phyloP scores from a whole-genome alignment of 2,329 filamentous ascomycete species.

The Didymella lethalis region DNA sequence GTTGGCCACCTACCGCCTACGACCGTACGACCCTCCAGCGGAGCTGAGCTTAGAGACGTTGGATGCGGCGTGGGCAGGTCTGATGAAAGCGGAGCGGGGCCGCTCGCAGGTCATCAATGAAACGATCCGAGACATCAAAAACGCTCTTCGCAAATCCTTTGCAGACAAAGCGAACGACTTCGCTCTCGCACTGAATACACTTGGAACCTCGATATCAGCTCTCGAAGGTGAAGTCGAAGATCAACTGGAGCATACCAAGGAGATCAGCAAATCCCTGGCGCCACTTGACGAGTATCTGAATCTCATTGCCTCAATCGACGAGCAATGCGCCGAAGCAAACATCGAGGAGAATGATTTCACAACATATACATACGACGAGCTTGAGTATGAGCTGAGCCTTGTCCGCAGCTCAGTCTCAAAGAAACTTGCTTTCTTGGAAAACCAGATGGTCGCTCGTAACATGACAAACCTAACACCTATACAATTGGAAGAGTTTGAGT shows the following conservation, averaged over 20 bases:
- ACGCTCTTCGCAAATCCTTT: slow-evolving; percentile 87
- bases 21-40: slow-evolving; percentile 87
- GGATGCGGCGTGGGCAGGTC: slow-evolving; percentile 79
- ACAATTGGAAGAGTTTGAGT: slow-evolving; percentile 97
- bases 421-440: slow-evolving; percentile 95
- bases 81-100: slow-evolving; percentile 85
- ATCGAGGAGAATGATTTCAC: slow-evolving; percentile 99
- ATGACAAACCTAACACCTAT: slow-evolving; percentile 99
- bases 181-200: slow-evolving; percentile 90
- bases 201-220: slow-evolving; percentile 94
- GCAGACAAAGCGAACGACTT: slow-evolving; percentile 99
- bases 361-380: slow-evolving; percentile 97
- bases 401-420: slow-evolving; percentile 93
- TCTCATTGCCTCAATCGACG: slow-evolving; percentile 84
- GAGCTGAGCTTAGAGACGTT: slow-evolving; percentile 83
- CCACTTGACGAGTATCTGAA: slow-evolving; percentile 92
- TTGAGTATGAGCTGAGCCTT: slow-evolving; percentile 89
- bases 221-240: slow-evolving; percentile 97
- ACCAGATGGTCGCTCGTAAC: slow-evolving; percentile 96
- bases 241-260: slow-evolving; percentile 85
- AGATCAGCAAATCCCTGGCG: slow-evolving; percentile 82
- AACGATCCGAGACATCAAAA: slow-evolving; percentile 98
- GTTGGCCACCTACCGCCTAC: slow-evolving; percentile 88
- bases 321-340: slow-evolving; percentile 92
- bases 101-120: slow-evolving; percentile 96